Conservation (phyloP, 2,329 filamentous ascomycete species). For the Dothideomycetes sp. region DNA sequence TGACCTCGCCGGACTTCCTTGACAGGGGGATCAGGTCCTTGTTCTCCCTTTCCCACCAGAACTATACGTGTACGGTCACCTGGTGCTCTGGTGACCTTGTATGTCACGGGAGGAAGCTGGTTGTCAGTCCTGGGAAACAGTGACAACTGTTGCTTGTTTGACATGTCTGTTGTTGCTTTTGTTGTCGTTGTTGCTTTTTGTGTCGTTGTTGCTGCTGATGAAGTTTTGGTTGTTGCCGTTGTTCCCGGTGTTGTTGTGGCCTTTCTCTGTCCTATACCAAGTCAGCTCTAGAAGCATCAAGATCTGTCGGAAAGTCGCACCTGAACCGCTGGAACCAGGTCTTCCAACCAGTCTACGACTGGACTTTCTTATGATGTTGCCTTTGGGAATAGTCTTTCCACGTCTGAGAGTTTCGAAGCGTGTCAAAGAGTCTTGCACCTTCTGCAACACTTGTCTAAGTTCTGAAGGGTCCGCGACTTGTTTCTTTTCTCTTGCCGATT, state of each 20-base stretch:
- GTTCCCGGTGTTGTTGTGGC: neutral
- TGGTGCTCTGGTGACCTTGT: conserved; percentile 5
- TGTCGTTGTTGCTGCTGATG: neutral
- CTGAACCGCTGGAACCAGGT: too few relatives aligned
- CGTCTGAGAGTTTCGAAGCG: too few relatives aligned
- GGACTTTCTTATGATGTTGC: too few relatives aligned
- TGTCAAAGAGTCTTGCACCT: too few relatives aligned
- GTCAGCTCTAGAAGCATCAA: neutral
- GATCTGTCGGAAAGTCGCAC: too few relatives aligned
- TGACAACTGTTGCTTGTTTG: conserved; percentile 3
- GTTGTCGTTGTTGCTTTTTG: neutral
- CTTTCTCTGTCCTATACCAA: neutral
- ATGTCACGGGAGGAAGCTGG: conserved; percentile 4
- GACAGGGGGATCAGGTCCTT: neutral
- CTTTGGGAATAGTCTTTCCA: too few relatives aligned
- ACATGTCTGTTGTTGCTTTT: conserved; percentile 14
- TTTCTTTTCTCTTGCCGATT: too few relatives aligned
- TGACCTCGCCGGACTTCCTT: conserved; percentile 6
- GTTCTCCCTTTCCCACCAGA: conserved; percentile 1
- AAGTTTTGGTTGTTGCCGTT: neutral
- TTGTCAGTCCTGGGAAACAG: conserved; percentile 8
- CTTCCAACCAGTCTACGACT: too few relatives aligned
- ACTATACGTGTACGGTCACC: conserved; percentile 5
- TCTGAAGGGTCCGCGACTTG: too few relatives aligned
- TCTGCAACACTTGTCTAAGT: too few relatives aligned